phyloP scores from a whole-genome alignment of 139 green algal species.

The Chlorella sp. region DNA sequence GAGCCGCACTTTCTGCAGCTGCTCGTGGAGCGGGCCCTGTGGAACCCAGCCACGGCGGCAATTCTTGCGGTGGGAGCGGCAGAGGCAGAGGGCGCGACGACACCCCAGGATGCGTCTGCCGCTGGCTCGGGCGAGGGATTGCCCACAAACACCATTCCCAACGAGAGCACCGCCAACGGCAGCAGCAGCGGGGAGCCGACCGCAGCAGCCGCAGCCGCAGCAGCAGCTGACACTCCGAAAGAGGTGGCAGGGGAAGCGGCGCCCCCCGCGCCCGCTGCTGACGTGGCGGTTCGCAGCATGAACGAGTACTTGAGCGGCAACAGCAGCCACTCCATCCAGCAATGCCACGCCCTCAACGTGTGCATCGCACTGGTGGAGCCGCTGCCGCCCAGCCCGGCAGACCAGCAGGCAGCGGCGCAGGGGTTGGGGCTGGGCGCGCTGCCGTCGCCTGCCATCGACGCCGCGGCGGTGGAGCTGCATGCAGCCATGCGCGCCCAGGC shows the following conservation, averaged over 20 bases:
- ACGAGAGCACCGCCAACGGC: slow-evolving; percentile 13
- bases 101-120: not conserved
- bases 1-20: slow-evolving; percentile 45
- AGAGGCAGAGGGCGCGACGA: not conserved
- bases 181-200: not conserved
- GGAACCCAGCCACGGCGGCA: not conserved
- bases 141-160: too few species aligned
- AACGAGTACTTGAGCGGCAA: not conserved
- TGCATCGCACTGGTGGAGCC: slow-evolving; percentile 87
- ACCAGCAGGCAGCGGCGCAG: slow-evolving; percentile 29
- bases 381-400: slow-evolving; percentile 34
- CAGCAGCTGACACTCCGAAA: too few species aligned
- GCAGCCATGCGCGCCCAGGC: slow-evolving; percentile 45
- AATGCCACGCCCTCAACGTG: slow-evolving; percentile 65
- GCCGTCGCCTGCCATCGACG: not conserved
- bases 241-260: too few species aligned
- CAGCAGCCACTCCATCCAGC: not conserved
- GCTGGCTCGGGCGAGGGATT: not conserved
- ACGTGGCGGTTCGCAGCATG: not conserved
- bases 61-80: not conserved
- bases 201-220: not conserved
- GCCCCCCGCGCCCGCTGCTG: not conserved
- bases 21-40: slow-evolving; percentile 51
- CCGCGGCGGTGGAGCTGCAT: slow-evolving; percentile 24
- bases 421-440: slow-evolving; percentile 8